These are phyloP conservation scores for Ormosia semicastrata DNA, from an alignment of 306 rosid genomes.

Conservation along the genomic window DNA sequence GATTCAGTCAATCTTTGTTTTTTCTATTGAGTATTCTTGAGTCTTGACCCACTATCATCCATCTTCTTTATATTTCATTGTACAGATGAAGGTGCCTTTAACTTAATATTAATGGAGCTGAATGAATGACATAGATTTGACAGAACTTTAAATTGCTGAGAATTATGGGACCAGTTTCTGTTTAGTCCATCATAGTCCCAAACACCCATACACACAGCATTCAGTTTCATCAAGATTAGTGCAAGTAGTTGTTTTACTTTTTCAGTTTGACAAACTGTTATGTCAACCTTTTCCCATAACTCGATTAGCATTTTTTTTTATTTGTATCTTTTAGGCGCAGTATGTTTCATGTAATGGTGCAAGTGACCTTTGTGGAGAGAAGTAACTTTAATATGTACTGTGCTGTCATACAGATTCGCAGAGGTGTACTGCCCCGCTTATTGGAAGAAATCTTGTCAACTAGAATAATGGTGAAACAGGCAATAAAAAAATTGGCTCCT, in stretches of 20 bases:
- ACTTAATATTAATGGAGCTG: conserved; percentile 3
- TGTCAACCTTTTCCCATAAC: not conserved
- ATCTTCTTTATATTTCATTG: not conserved
- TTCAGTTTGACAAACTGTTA: not conserved
- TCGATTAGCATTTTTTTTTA: not conserved
- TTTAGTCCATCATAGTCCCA: not conserved
- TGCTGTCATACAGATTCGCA: conserved; percentile 62
- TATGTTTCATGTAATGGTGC: not conserved
- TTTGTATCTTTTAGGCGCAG: not conserved
- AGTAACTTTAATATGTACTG: conserved; percentile 8
- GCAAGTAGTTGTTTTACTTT: not conserved
- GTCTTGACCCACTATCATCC: not conserved
- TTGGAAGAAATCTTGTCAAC: conserved; percentile 92
- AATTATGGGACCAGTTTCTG: not conserved
- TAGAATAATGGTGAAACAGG: conserved; percentile 91
- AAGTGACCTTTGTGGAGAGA: not conserved
- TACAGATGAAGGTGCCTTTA: not conserved
- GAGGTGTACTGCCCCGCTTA: conserved; percentile 82
- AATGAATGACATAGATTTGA: conserved; percentile 4
- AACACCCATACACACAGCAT: not conserved
- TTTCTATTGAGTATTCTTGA: not conserved
- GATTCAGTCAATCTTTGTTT: not conserved
- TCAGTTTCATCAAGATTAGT: conserved; percentile 14
- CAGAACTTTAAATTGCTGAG: not conserved
- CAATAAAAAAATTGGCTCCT: conserved; percentile 77